Conservation (phyloP, 1,139 yeast genomes). For the Yamadazyma taylorii region DNA sequence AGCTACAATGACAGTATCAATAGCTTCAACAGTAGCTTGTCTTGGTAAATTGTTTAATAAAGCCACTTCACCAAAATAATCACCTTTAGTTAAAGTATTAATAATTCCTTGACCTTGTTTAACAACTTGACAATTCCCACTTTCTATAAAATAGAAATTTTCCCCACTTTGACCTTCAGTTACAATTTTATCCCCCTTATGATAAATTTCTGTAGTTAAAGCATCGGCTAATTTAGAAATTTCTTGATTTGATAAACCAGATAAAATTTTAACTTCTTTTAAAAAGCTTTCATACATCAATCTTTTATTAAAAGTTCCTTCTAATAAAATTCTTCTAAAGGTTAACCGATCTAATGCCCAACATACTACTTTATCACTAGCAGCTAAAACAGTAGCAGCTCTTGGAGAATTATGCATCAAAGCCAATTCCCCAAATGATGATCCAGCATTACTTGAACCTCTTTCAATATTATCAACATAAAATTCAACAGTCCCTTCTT, state of each 20-base stretch:
- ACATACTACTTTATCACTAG: conserved; percentile 57
- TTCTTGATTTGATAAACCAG: conserved; percentile 72
- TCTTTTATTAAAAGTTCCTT: conserved; percentile 88
- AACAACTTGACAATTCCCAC: conserved; percentile 78
- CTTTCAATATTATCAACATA: conserved; percentile 73
- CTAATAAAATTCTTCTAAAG: conserved; percentile 86
- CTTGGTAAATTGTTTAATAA: conserved; percentile 88
- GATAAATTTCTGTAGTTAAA: conserved; percentile 72
- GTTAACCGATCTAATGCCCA: conserved; percentile 96
- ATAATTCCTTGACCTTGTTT: conserved; percentile 59
- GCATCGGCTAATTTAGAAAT: conserved; percentile 95
- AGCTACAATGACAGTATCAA: conserved; percentile 78
- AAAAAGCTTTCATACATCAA: conserved; percentile 87
- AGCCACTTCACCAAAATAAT: conserved; percentile 96
- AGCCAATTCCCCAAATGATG: conserved; percentile 95
- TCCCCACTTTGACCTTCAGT: conserved; percentile 91
- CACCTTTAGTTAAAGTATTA: conserved; percentile 70
- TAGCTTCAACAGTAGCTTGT: conserved; percentile 89
- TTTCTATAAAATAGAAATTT: conserved; percentile 84
- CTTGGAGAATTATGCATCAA: conserved; percentile 97
- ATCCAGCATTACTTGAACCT: conserved; percentile 75
- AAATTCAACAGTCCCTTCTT: conserved; percentile 80
- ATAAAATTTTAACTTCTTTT: conserved; percentile 80
- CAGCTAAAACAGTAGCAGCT: conserved; percentile 90
- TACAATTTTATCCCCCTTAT: conserved; percentile 73